A percentile compares a stretch with the other conserved stretches of the same genome.
Evolutionary conservation across 345 rosid genomes (phyloP).

Genomic region (Toxicodendron radicans): DNA sequence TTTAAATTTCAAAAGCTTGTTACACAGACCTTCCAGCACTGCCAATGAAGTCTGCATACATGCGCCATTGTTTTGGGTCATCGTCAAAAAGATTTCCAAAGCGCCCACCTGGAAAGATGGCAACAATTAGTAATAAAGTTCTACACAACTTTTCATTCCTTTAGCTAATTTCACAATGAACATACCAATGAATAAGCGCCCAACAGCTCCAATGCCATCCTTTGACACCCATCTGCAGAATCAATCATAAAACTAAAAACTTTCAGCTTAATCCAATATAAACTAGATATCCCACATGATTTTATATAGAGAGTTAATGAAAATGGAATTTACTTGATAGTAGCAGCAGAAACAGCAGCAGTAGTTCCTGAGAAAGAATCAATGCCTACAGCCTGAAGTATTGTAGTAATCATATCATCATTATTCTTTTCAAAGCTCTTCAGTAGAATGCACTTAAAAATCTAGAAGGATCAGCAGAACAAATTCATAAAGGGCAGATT

Average conservation of each 20-base stretch:
- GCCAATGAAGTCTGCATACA: slow-evolving; percentile 99
- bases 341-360: slow-evolving; percentile 94
- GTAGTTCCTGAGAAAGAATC: slow-evolving; percentile 86
- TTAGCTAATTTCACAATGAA: slow-evolving; percentile 23
- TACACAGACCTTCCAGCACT: slow-evolving; percentile 83
- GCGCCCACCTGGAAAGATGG: slow-evolving; percentile 69
- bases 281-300: slow-evolving; percentile 6
- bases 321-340: slow-evolving; percentile 61
- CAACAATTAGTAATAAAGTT: slow-evolving; percentile 23
- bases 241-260: slow-evolving; percentile 22
- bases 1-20: background rate
- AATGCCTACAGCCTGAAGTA: slow-evolving; percentile 84
- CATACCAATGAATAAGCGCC: slow-evolving; percentile 90
- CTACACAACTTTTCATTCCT: slow-evolving; percentile 8
- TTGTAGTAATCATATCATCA: slow-evolving; percentile 4
- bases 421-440: background rate
- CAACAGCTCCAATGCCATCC: slow-evolving; percentile 97
- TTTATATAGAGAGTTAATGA: background rate
- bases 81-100: slow-evolving; percentile 91
- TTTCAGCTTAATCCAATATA: slow-evolving; percentile 22
- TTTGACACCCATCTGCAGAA: slow-evolving; percentile 93
- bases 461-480: background rate
- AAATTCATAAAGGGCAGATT: background rate
- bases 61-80: slow-evolving; percentile 99
- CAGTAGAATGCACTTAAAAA: background rate